Evolutionary conservation across 2,329 filamentous ascomycete genomes (phyloP).

Genomic region (Penicillium psychrosexuale): DNA sequence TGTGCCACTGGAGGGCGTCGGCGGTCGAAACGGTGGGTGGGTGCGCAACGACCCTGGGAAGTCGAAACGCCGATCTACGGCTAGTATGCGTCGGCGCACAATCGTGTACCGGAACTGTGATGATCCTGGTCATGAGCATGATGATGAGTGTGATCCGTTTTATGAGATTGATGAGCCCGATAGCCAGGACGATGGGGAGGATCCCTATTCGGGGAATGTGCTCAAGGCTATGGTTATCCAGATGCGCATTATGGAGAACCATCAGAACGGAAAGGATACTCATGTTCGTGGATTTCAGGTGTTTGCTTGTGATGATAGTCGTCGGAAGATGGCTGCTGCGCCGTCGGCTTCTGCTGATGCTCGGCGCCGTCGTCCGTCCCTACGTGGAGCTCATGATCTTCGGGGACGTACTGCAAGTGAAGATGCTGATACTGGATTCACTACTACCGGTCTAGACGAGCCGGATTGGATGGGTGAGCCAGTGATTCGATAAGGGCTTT

Average conservation of each 20-base stretch:
- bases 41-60: slow-evolving; percentile 22
- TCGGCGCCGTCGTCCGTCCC: slow-evolving; percentile 28
- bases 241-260: slow-evolving; percentile 88
- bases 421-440: slow-evolving; percentile 27
- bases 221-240: slow-evolving; percentile 87
- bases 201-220: slow-evolving; percentile 62
- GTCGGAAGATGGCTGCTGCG: slow-evolving; percentile 29
- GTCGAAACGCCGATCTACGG: slow-evolving; percentile 14
- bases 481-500: slow-evolving; percentile 40
- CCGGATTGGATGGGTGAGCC: slow-evolving; percentile 52
- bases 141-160: slow-evolving; percentile 19
- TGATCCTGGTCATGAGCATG: slow-evolving; percentile 8
- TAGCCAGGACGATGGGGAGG: slow-evolving; percentile 27
- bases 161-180: slow-evolving; percentile 32
- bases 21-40: slow-evolving; percentile 41
- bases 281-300: slow-evolving; percentile 91
- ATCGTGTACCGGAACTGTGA: slow-evolving; percentile 18
- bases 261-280: slow-evolving; percentile 99
- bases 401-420: slow-evolving; percentile 21
- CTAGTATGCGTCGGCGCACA: slow-evolving; percentile 8
- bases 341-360: slow-evolving; percentile 36
- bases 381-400: slow-evolving; percentile 26
- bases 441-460: slow-evolving; percentile 36
- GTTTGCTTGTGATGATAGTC: slow-evolving; percentile 55
- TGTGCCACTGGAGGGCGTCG: slow-evolving; percentile 66